Base-by-base conservation (phyloP, 331 rosid genomes). In the Malus hybrid region DNA sequence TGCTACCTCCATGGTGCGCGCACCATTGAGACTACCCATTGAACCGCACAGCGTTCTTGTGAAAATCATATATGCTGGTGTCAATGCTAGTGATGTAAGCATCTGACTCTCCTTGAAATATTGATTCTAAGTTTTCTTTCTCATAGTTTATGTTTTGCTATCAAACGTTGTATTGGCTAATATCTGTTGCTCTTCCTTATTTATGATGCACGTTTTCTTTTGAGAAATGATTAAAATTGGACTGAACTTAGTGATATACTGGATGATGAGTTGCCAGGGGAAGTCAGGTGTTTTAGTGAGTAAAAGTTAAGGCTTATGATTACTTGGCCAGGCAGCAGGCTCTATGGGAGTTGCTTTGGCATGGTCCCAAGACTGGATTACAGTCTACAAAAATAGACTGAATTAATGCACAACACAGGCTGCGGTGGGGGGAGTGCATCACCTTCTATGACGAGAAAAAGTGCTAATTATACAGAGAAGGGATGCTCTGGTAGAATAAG, bases 51-150 rank as follows among this genome's bases (percentile, higher is more conserved):
- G 85, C 15, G 96, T 94, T 81, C 91, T 94, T 34, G 88, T 94
- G 75, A 94, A 94, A 85, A 86, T 94, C 71, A 80, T 92, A 77
- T 89, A 87, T 88, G 97, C 97, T 77, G 97, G 99, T 13, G 99
- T 94, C 78, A 94, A 94, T 78, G 99, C 99, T 76, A 92, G 99
- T 75, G 99, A 94, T 86, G 99, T 94, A 88, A 93, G 98, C 87
- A 78, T 66, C 66, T 27, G 60, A 66, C 14, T 76, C 36, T 61
- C 74, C 74, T 78, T 74, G 20, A 36, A 66, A 73, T 63, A 64
- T 59, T 75, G 6, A 22, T 77, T 6, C 62, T 48, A 16, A 74
- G 42, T 33, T 65, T 46, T 20, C 14, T 29, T 28, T 10, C 24
- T 55, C 11, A 3, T 42, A 7, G 20, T 28, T 44, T 34, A 4